Conservation (phyloP, 176 grass and related monocot species). For the Leersia perrieri region DNA sequence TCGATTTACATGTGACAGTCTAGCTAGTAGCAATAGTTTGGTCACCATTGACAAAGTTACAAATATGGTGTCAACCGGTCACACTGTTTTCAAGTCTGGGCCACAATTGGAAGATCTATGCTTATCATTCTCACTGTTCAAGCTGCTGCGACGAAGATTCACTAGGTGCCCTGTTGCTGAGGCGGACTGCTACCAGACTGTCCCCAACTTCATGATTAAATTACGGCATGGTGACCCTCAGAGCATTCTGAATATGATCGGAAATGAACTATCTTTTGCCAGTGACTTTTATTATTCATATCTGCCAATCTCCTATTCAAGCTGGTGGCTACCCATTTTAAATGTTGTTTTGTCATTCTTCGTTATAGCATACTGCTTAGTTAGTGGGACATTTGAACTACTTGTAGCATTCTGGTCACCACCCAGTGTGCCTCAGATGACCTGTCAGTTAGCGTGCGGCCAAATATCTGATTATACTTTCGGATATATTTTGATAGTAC, state of each 20-base stretch:
- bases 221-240: neutral
- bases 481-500: neutral
- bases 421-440: no score
- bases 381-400: no score
- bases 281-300: neutral
- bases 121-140: no score
- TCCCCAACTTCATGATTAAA: no score
- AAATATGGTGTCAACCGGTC: neutral
- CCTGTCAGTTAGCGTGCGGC: no score
- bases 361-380: neutral
- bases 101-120: neutral
- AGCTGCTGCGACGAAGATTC: neutral
- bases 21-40: no score
- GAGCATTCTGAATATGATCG: neutral
- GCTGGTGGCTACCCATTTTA: neutral
- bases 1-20: neutral
- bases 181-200: neutral
- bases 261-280: neutral
- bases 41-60: neutral
- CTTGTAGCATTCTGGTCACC: no score
- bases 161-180: neutral
- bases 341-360: neutral
- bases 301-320: neutral
- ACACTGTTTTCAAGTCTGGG: neutral
- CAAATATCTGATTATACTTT: no score